Conservation (phyloP, 352 stramenopile species). For the Phytophthora melonis region DNA sequence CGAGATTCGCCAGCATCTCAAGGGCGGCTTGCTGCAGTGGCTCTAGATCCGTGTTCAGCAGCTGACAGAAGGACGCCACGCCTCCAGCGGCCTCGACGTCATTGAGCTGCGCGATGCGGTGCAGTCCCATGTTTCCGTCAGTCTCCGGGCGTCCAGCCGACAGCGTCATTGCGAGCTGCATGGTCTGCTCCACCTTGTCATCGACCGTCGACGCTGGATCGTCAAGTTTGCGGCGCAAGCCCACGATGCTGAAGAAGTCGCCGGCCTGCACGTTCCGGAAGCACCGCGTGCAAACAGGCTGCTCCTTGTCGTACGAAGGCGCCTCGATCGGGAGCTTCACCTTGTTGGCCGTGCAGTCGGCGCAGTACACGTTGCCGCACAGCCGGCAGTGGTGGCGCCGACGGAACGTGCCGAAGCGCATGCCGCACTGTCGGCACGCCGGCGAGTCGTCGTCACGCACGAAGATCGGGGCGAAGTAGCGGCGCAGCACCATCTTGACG, state of each 20-base stretch:
- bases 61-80: conserved; percentile 73
- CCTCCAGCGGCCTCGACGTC: conserved; percentile 85
- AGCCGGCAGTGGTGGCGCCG: conserved; percentile 81
- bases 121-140: conserved; percentile 66
- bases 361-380: conserved; percentile 80
- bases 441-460: conserved; percentile 56
- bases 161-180: conserved; percentile 67
- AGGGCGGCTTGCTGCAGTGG: conserved; percentile 65
- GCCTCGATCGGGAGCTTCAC: conserved; percentile 69
- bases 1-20: conserved; percentile 81
- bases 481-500: conserved; percentile 52
- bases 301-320: conserved; percentile 71
- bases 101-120: conserved; percentile 85
- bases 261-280: conserved; percentile 72
- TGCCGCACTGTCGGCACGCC: conserved; percentile 69
- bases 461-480: conserved; percentile 70
- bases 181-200: conserved; percentile 78
- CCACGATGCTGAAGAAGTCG: conserved; percentile 83
- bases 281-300: conserved; percentile 79
- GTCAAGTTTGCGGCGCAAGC: conserved; percentile 63
- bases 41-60: conserved; percentile 64
- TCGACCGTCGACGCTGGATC: conserved; percentile 48
- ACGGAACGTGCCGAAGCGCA: conserved; percentile 80
- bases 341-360: conserved; percentile 79
- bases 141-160: conserved; percentile 71